Conservation (phyloP, 2,329 filamentous ascomycete genomes). For the Aspergillus ochraceus region DNA sequence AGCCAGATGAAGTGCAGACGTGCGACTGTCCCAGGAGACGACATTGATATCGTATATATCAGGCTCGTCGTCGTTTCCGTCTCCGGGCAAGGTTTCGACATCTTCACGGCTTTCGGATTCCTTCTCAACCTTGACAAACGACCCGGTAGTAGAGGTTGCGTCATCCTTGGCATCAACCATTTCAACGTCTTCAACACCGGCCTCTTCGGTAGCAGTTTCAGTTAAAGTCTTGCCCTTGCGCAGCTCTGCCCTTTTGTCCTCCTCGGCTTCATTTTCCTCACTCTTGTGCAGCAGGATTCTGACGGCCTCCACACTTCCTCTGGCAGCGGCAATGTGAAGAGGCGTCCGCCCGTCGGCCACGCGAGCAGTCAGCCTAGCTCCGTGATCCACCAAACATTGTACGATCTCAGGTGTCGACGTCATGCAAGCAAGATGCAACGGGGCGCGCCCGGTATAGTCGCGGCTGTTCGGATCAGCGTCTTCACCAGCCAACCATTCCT, state of each 20-base stretch:
- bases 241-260: constrained; percentile 60
- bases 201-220: constrained; percentile 27
- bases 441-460: constrained; percentile 76
- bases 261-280: constrained; percentile 55
- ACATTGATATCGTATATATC: constrained; percentile 79
- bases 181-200: constrained; percentile 25
- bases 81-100: constrained; percentile 49
- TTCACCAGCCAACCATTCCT: constrained; percentile 69
- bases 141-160: constrained; percentile 56
- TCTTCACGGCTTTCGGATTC: constrained; percentile 26
- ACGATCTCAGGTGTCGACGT: constrained; percentile 70
- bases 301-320: constrained; percentile 69
- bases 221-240: constrained; percentile 24
- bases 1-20: constrained; percentile 75
- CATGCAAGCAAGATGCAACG: constrained; percentile 73
- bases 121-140: constrained; percentile 65
- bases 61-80: constrained; percentile 65
- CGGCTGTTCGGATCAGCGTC: constrained; percentile 69
- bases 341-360: constrained; percentile 78
- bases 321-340: constrained; percentile 75
- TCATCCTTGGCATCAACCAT: constrained; percentile 40
- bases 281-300: constrained; percentile 72
- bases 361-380: constrained; percentile 70
- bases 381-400: constrained; percentile 67
- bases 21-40: constrained; percentile 74